Evolutionary conservation across 2,329 filamentous ascomycete species (phyloP), one percentile per base, ranked within the genome.

Genomic region (Fusarium coicis): DNA sequence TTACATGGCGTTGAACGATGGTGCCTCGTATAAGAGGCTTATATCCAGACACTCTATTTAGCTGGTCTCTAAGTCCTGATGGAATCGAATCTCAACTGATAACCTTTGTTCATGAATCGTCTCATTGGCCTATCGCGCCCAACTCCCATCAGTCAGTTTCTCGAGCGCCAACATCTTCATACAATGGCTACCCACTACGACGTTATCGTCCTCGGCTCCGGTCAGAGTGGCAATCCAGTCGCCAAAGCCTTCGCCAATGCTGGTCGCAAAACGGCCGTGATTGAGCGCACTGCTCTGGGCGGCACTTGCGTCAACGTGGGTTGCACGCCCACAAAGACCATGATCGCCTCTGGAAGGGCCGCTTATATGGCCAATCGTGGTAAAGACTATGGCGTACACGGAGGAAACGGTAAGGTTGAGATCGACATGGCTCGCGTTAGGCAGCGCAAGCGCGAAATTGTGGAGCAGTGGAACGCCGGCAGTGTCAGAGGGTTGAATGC

Each of bases 271-370:
- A 85, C 85, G 1, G 83, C 83, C 10, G 78, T 89, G 32, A 79
- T 88, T 57, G 87, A 89, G 73, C 79, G 82, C n/a, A 67, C 80
- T 0, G 82, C 86, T 59, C 80, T 89, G 5, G 87, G 85, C n/a
- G 87, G 87, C 16, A 87, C 84, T 63, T 89, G 87, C 70, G 79
- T 89, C 60, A 88, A 89, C 63, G 86, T 86, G 68, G 87, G 87
- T 9, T 89, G 87, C 73, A 89, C 87, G 16, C 87, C 87, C 0
- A 89, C 87, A 26, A 89, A 89, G 76, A 89, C 87, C 14, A 85
- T 89, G 83, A 85, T 89, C 54, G 84, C 87, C 7, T 87, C 85
- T 26, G 87, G 86, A 2, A 80, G 86, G 8, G 82, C 84, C 6
- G 87, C 87, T 5, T 84, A 88, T 73, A 67, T 87, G 15, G 77